Base-by-base conservation (phyloP, 108 stramenopile genomes). In the Skeletonema grethae region DNA sequence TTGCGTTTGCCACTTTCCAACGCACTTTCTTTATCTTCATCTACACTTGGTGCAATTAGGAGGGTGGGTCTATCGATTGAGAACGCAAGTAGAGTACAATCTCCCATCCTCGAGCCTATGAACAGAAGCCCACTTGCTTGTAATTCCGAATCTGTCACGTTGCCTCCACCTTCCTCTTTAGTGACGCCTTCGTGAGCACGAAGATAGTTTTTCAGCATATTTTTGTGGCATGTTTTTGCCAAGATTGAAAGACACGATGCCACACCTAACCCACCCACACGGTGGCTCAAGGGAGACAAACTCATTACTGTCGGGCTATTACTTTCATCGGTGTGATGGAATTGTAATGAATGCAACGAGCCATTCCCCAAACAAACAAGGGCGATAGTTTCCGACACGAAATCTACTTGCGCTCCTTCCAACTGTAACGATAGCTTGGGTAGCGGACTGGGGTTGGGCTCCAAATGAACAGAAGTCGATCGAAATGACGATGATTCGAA, bases 91-190 rank as follows among this genome's bases (percentile, higher is more conserved):
- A 95, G 69, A 41, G 87, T 82, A 16, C 90, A 91, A 75, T 95
- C 90, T 61, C 94, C 94, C 63, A 92, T 61, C 57, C 94, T 87
- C 61, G 91, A 92, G 41, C 89, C 94, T 7, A 87, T 84, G 63
- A 92, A 90, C 13, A 95, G 29, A 11, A 95, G 41, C 1, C 94
- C 94, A 35, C 83, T 73, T 20, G 84, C 62, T 35, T 76, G 59
- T 57, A 77, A 69, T 25, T 55, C 22, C 3, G 63, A 57, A 34
- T 24, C 65, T 38, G 61, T 45, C 3, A 12, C 1, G 22, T 29
- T 48, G 8, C 10, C n/a, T 38, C 13, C 35, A 22, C 72, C 64
- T 46, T 65, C 67, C 29, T 71, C 69, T 63, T 73, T 79, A 9
- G 34, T 2, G 13, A 43, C 63, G 63, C 15, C 25, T 31, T 25